Conservation (phyloP, 805 yeast species). For the Cyberlindnera mycetangii region DNA sequence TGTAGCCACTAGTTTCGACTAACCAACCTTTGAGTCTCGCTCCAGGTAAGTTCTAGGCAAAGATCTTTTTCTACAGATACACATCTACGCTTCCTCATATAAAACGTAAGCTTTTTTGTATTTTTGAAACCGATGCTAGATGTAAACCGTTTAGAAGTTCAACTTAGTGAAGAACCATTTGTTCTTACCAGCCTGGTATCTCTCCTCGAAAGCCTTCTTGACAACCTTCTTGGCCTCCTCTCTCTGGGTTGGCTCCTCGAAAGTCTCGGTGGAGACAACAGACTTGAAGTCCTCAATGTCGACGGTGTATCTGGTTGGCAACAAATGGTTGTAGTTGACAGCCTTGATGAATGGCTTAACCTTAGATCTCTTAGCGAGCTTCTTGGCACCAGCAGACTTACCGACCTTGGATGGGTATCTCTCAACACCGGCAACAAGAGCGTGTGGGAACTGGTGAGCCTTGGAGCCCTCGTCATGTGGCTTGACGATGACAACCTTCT, state of each 20-base stretch:
- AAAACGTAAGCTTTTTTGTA: constrained; percentile 2
- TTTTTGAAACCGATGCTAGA: constrained; percentile 13
- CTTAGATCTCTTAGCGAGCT: constrained; percentile 94
- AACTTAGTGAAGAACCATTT: constrained; percentile 99
- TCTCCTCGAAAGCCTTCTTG: constrained; percentile 98
- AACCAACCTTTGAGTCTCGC: too few relatives aligned
- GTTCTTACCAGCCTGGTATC: constrained; percentile 99
- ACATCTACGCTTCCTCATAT: neutral
- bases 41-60: too few relatives aligned
- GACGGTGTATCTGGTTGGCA: constrained; percentile 99
- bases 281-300: constrained; percentile 95
- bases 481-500: constrained; percentile 98
- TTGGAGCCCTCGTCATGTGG: constrained; percentile 99
- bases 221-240: constrained; percentile 98
- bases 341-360: constrained; percentile 99
- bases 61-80: too few relatives aligned
- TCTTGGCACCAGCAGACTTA: constrained; percentile 93
- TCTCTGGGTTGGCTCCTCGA: constrained; percentile 96
- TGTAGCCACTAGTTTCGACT: too few relatives aligned
- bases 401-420: constrained; percentile 96
- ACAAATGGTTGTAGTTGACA: constrained; percentile 98
- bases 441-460: constrained; percentile 98
- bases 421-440: constrained; percentile 99
- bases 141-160: constrained; percentile 55
- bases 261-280: constrained; percentile 88